Percentiles rank a stretch among this genome's conserved stretches.
Conservation (phyloP, 345 rosid species). For the Hevea brasiliensis region DNA sequence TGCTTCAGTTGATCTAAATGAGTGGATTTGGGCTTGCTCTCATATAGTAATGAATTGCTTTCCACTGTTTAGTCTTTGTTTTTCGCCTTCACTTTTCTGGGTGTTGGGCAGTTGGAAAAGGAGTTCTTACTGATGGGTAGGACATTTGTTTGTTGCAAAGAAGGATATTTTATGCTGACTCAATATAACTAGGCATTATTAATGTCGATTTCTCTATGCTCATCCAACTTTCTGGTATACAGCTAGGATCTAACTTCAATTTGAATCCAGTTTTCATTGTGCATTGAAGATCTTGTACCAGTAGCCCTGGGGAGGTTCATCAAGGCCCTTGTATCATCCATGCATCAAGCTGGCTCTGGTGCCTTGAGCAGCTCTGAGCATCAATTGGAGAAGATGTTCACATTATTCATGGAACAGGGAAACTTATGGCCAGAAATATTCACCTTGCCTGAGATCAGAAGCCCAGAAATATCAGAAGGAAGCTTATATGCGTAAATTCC, state of each 20-base stretch:
- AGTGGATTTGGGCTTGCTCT: background rate
- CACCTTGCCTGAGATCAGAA: conserved; percentile 64
- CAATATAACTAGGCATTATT: background rate
- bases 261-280: conserved; percentile 72
- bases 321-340: conserved; percentile 64
- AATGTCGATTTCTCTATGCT: conserved; percentile 2
- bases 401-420: conserved; percentile 91
- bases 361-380: conserved; percentile 46
- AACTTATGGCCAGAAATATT: conserved; percentile 85
- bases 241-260: conserved; percentile 22
- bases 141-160: background rate
- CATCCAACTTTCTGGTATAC: background rate
- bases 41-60: background rate
- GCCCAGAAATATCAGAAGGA: conserved; percentile 69
- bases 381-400: conserved; percentile 77
- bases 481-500: conserved; percentile 69
- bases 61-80: background rate
- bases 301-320: conserved; percentile 82
- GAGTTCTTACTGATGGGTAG: background rate
- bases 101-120: background rate
- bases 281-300: conserved; percentile 91
- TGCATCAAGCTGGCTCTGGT: conserved; percentile 44
- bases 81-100: background rate
- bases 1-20: conserved; percentile 4
- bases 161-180: conserved; percentile 1